A percentile compares a stretch with the other conserved stretches of the same genome.
These are phyloP conservation scores for Trametes polyzona DNA, from an alignment of 1,284 basidiomycete species.

Conservation along the genomic window DNA sequence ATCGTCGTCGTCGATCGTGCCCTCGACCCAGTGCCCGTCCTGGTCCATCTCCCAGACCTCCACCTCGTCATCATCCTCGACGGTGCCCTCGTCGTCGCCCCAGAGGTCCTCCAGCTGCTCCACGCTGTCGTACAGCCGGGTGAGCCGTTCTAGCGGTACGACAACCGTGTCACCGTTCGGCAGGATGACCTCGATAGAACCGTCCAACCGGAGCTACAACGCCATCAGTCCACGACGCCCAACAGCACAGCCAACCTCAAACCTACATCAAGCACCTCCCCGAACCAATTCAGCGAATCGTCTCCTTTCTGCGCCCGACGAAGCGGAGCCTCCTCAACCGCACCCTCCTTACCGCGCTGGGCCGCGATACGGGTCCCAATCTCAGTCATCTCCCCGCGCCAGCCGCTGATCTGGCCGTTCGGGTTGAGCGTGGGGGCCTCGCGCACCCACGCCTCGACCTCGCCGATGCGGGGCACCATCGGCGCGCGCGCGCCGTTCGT, in stretches of 20 bases:
- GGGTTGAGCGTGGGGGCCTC: slow-evolving; percentile 53
- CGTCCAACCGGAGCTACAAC: slow-evolving; percentile 68
- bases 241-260: not conserved
- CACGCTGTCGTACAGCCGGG: slow-evolving; percentile 72
- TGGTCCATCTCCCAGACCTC: slow-evolving; percentile 61
- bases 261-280: slow-evolving; percentile 77
- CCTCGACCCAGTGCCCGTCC: slow-evolving; percentile 53
- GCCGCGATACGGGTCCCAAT: slow-evolving; percentile 64
- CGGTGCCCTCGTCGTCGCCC: slow-evolving; percentile 50
- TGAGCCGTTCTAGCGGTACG: slow-evolving; percentile 68
- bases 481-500: slow-evolving; percentile 72
- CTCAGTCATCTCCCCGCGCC: slow-evolving; percentile 70
- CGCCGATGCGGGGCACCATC: slow-evolving; percentile 76
- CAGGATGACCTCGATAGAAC: slow-evolving; percentile 67
- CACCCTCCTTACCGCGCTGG: slow-evolving; percentile 43
- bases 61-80: slow-evolving; percentile 41
- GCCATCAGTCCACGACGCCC: not conserved
- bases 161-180: slow-evolving; percentile 51
- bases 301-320: slow-evolving; percentile 49
- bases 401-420: slow-evolving; percentile 60
- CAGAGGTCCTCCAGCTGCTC: slow-evolving; percentile 79
- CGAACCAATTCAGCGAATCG: slow-evolving; percentile 65
- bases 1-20: slow-evolving; percentile 40
- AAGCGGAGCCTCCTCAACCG: slow-evolving; percentile 48
- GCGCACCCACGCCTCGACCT: slow-evolving; percentile 77